A percentile compares a stretch with the other conserved stretches of the same genome.
Evolutionary conservation across 768 basidiomycete genomes (phyloP).

Genomic region (Leccinellum albellum): DNA sequence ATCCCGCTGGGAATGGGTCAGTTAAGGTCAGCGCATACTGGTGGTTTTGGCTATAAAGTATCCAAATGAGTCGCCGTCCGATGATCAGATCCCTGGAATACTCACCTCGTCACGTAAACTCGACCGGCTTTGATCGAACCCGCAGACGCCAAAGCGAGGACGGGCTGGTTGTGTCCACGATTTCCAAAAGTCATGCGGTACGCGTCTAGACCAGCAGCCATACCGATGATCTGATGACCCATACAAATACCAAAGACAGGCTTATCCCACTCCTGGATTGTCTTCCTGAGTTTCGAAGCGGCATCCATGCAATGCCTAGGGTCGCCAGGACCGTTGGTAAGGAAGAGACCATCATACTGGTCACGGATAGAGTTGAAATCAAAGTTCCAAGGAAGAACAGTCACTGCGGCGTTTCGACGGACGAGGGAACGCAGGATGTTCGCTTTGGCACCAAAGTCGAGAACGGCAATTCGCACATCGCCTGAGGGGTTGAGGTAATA

Average conservation of each 20-base stretch:
- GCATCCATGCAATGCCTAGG: slow-evolving; percentile 87
- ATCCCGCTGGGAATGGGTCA: slow-evolving; percentile 94
- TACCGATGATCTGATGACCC: slow-evolving; percentile 97
- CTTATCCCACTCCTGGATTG: slow-evolving; percentile 84
- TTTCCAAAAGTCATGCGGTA: slow-evolving; percentile 99
- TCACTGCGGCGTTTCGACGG: slow-evolving; percentile 86
- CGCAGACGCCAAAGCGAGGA: slow-evolving; percentile 87
- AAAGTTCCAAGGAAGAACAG: slow-evolving; percentile 96
- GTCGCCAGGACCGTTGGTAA: slow-evolving; percentile 96
- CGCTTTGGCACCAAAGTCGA: slow-evolving; percentile 97
- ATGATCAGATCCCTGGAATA: background rate
- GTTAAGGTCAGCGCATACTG: slow-evolving; percentile 94
- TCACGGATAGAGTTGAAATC: slow-evolving; percentile 93
- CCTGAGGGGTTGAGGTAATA: slow-evolving; percentile 86
- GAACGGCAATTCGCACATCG: slow-evolving; percentile 87
- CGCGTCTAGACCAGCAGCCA: slow-evolving; percentile 94
- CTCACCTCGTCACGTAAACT: slow-evolving; percentile 91
- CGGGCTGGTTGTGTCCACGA: slow-evolving; percentile 98
- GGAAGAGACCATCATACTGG: slow-evolving; percentile 90
- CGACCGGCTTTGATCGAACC: slow-evolving; percentile 94
- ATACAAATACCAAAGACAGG: slow-evolving; percentile 99
- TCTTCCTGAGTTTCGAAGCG: slow-evolving; percentile 72
- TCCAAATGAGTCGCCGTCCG: background rate
- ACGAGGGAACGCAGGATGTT: slow-evolving; percentile 94
- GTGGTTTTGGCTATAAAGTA: slow-evolving; percentile 76